Percentiles rank a stretch among this genome's conserved stretches.
Conservation (phyloP, 352 stramenopile genomes). For the Phytophthora hibernalis region DNA sequence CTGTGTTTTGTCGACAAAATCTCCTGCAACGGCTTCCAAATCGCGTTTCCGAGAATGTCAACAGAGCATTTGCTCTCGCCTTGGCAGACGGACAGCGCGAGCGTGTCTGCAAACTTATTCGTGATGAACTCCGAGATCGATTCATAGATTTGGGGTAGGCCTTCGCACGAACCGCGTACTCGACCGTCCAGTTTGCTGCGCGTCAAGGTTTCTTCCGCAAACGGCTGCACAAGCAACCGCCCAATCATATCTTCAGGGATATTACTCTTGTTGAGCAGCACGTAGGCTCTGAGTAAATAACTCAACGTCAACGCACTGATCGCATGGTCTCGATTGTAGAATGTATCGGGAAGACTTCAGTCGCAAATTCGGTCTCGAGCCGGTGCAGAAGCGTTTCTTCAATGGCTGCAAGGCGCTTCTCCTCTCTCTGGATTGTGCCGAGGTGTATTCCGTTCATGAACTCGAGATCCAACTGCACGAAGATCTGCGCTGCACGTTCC, state of each 20-base stretch:
- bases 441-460: constrained; percentile 79
- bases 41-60: constrained; percentile 81
- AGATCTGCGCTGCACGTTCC: constrained; percentile 74
- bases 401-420: constrained; percentile 72
- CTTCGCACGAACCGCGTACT: constrained; percentile 79
- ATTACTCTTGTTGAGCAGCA: constrained; percentile 74
- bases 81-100: constrained; percentile 73
- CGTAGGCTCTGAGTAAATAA: constrained; percentile 79
- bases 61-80: constrained; percentile 70
- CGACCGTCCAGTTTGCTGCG: constrained; percentile 78
- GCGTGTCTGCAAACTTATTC: constrained; percentile 69
- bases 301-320: constrained; percentile 72
- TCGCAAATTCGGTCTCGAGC: constrained; percentile 87
- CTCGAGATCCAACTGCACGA: constrained; percentile 82
- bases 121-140: constrained; percentile 75
- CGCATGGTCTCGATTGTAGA: constrained; percentile 83
- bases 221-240: constrained; percentile 76
- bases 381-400: constrained; percentile 76
- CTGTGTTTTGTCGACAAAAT: constrained; percentile 73
- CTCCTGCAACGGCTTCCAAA: constrained; percentile 83
- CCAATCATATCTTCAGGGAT: constrained; percentile 88
- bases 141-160: constrained; percentile 76
- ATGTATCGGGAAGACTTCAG: constrained; percentile 88
- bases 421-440: constrained; percentile 68
- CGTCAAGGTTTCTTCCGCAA: constrained; percentile 81